Base-by-base conservation (phyloP, 2,329 filamentous ascomycete genomes). In the Cercospora brassicicola region DNA sequence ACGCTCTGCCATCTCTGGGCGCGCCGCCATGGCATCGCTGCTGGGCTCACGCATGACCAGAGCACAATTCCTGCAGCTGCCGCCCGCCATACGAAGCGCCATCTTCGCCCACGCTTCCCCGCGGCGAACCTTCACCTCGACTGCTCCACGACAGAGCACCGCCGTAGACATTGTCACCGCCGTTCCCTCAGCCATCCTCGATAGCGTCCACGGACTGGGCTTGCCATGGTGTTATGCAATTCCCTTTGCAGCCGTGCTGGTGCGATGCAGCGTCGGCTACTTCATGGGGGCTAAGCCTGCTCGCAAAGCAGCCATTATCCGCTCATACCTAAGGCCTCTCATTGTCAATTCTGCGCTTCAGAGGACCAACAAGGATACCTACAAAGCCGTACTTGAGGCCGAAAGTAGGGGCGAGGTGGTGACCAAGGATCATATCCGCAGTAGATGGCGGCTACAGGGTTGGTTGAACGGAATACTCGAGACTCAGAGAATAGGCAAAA, bases 191-290 rank as follows among this genome's bases (percentile, higher is more conserved):
- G 60, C 63, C 33, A 23, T 75, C 15, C 68, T 79, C 59, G 71
- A 77, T 63, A 56, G 30, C 39, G 33, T 78, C 4, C 77, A 79
- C 61, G 42, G 51, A 26, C 33, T 68, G 15, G 74, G 76, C n/a
- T 59, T 78, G 10, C 76, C 77, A 10, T 79, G 77, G 77, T 77
- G 63, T 18, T 74, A 73, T 11, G 74, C 68, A 31, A 67, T 79
- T 5, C 77, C 77, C 0, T 31, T 71, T 8, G 65, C 75, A 18
- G 77, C 77, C 11, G 36, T 77, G 26, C 48, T 77, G 42, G 69
- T 78, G 13, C 75, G 76, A 42, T 70, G 74, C 55, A 55, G 73
- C 7, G 9, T 78, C 23, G 70, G 74, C 48, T 78, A 78, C 59
- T 72, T 74, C 57, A 9, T 74, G 18, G 64, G 66, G 20, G 31